Conservation (phyloP, 179 eudicot species). For the Dionaea muscipula region DNA sequence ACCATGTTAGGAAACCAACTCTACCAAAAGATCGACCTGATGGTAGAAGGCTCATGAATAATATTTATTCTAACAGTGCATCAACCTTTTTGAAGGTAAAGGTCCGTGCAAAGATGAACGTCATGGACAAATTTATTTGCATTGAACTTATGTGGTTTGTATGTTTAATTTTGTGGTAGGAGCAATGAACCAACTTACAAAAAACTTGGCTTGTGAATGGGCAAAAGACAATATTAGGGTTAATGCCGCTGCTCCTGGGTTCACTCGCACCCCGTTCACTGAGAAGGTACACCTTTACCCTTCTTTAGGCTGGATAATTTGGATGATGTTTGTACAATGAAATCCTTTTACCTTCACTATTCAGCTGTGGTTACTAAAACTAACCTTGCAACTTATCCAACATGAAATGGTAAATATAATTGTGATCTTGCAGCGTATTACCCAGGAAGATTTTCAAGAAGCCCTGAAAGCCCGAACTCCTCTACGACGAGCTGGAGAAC, state of each 20-base stretch:
- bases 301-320: neutral
- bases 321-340: neutral
- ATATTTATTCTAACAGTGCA: no score
- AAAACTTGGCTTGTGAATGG: slow-evolving; percentile 6
- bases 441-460: slow-evolving; percentile 1
- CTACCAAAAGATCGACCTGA: no score
- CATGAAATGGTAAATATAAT: neutral
- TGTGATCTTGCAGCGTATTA: neutral
- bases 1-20: no score
- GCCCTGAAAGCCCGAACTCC: slow-evolving; percentile 9
- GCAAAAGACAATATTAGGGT: slow-evolving; percentile 3
- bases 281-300: neutral
- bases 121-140: no score
- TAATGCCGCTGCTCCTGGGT: slow-evolving; percentile 1
- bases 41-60: no score
- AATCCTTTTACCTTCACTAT: neutral
- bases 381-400: neutral
- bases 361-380: no score
- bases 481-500: slow-evolving; percentile 13
- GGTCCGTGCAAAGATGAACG: no score
- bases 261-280: neutral
- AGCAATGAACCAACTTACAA: slow-evolving; percentile 4
- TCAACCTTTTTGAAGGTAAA: no score
- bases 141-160: no score
- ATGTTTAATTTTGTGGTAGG: no score